These are phyloP conservation scores for Boletus edulis DNA, from an alignment of 768 basidiomycete genomes.

Conservation along the genomic window DNA sequence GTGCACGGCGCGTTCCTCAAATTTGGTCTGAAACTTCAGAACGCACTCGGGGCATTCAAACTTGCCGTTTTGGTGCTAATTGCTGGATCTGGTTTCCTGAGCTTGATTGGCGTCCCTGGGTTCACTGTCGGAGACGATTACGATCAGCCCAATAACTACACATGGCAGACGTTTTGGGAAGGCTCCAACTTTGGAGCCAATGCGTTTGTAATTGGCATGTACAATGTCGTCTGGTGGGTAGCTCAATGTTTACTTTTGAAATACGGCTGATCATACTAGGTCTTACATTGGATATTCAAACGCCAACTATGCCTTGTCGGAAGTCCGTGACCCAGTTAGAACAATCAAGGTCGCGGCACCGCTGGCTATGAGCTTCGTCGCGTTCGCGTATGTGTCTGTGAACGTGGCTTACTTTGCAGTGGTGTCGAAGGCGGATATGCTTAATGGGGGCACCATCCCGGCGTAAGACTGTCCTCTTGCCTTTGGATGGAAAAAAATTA, in stretches of 20 bases:
- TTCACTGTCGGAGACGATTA: slow-evolving; percentile 51
- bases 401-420: slow-evolving; percentile 76
- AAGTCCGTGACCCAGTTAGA: slow-evolving; percentile 64
- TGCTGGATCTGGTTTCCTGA: slow-evolving; percentile 52
- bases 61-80: slow-evolving; percentile 53
- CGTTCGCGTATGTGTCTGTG: slow-evolving; percentile 58
- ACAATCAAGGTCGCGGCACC: slow-evolving; percentile 73
- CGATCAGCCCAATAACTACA: slow-evolving; percentile 54
- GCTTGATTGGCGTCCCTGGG: slow-evolving; percentile 46
- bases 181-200: slow-evolving; percentile 55
- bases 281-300: slow-evolving; percentile 72
- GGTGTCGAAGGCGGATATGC: slow-evolving; percentile 66
- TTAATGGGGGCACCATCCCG: slow-evolving; percentile 59
- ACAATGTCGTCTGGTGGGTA: slow-evolving; percentile 66
- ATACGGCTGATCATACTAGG: slow-evolving; percentile 36
- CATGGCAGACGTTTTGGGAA: slow-evolving; percentile 62
- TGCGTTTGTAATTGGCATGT: slow-evolving; percentile 61
- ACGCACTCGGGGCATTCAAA: slow-evolving; percentile 60
- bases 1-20: slow-evolving; percentile 54
- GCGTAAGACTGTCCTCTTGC: slow-evolving; percentile 45
- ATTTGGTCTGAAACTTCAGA: slow-evolving; percentile 62
- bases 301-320: slow-evolving; percentile 72
- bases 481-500: background rate
- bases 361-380: slow-evolving; percentile 56
- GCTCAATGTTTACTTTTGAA: background rate